Evolutionary conservation across 228 moss, liverwort and hornwort species (phyloP), one percentile per base, ranked within the genome.

Genomic region (Sphagnum magellanicum): DNA sequence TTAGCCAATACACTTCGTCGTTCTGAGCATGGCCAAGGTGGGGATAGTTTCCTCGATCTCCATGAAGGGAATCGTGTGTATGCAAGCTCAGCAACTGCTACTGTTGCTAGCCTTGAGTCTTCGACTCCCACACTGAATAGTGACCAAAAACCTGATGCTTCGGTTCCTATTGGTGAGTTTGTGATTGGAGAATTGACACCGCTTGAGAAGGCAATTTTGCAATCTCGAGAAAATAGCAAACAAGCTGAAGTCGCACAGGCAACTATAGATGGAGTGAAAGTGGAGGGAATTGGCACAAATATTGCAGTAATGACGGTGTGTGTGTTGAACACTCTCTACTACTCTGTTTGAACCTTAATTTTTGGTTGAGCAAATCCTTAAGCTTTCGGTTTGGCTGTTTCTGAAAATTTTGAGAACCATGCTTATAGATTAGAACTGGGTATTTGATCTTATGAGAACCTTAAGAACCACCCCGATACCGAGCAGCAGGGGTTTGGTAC

Each of bases 241-340:
- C 91, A 80, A 72, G 84, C 84, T 66, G 92, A 89, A 63, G 50
- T 74, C 60, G 95, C 95, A 13, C 84, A 86, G 69, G 81, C 92
- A 14, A 88, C 88, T 46, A 91, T 96, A 51, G 95, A 96, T 69
- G 85, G 84, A 16, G 92, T 91, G 72, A 92, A 91, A 78, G 81
- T 92, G 68, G 92, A 96, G 5, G 95, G 95, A 9, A 96, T 96
- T 67, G 95, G 92, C 10, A 90, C 87, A 8, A 96, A 96, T 63
- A 79, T 96, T 47, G 92, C 87, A 68, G 89, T 96, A 46, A 75
- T 92, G 84, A 86, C 88, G 68, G 95, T 92, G 62, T 10, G 79
- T 57, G 8, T 63, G 6, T 11, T 59, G 12, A 11, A 11, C 11
- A 59, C 59, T 59, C 11, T 59, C 15, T 11, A 11, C 11, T 59